These are phyloP conservation scores for Daedaleopsis nitida DNA, from an alignment of 768 basidiomycete genomes.

Conservation along the genomic window DNA sequence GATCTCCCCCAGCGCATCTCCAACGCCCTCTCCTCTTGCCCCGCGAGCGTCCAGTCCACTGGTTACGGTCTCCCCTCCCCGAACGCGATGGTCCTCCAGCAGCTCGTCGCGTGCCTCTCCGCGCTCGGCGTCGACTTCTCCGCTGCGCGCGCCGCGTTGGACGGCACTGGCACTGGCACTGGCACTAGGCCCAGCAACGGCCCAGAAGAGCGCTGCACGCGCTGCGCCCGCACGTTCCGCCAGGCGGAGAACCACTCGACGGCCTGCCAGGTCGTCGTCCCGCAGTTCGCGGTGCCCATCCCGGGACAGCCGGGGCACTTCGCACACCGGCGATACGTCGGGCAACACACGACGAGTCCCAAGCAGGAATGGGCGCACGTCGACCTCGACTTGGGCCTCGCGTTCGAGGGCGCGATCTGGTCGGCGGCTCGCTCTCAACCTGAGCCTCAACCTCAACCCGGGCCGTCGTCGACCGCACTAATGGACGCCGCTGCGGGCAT, in stretches of 20 bases:
- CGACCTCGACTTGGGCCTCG: no score
- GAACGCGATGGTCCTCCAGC: not conserved
- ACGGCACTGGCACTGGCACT: not conserved
- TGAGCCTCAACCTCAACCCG: not conserved
- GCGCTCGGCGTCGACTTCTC: constrained; percentile 12
- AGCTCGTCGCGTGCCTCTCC: not conserved
- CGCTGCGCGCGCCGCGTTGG: not conserved
- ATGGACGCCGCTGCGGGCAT: no score
- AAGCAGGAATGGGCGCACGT: no score
- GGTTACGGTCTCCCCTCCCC: not conserved
- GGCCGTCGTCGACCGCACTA: not conserved
- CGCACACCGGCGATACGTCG: not conserved
- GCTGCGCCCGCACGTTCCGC: constrained; percentile 13
- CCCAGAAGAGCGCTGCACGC: constrained; percentile 1
- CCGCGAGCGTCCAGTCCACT: not conserved
- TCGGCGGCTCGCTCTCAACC: no score
- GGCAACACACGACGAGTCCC: no score
- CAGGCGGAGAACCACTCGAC: not conserved
- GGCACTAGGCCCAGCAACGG: no score
- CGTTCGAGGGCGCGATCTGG: no score
- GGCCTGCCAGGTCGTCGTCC: constrained; percentile 2
- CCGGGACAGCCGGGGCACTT: not conserved
- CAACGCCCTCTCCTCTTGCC: not conserved
- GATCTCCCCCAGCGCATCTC: constrained; percentile 13
- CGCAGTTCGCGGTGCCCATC: not conserved